Base-by-base conservation (phyloP, 441 rosid species). In the Eutrema salsugineum region DNA sequence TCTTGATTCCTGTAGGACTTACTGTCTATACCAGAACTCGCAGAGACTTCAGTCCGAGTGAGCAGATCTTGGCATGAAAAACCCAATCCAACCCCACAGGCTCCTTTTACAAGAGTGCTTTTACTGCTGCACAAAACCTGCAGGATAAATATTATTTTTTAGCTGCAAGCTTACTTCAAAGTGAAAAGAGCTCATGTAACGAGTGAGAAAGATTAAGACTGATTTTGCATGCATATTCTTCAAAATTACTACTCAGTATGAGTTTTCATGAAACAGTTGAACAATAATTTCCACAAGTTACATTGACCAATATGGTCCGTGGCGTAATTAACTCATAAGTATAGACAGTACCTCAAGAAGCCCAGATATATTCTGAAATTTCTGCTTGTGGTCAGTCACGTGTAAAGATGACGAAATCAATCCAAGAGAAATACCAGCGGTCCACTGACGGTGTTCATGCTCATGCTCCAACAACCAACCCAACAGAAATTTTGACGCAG, bases 361-460 rank as follows among this genome's bases (percentile, higher is more conserved):
- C 62, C 88, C 93, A 63, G 71, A 79, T 71, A 89, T 86, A 69
- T 82, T 91, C 72, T 83, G 85, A 80, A 86, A 82, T 70, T 90
- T 92, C 82, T 84, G 91, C 80, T 84, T 87, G 71, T 88, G 91
- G 77, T 94, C 96, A 42, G 99, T 94, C 51, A 84, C 87, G 67
- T 94, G 96, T 27, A 92, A 70, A 76, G 93, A 81, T 54, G 87
- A 84, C 30, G 97, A 83, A 68, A 90, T 81, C 80, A 88, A 79
- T 74, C 97, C 99, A 81, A 94, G 94, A 78, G 99, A 86, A 65
- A 94, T 81, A 75, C 90, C 94, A 68, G 99, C 94, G 39, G 97
- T 84, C 99, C 97, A 94, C 72, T 94, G 97, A 79, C 94, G 89
- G 77, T 91, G 85, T 77, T 94, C 97, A 79, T 90, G 97, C 66